These are phyloP conservation scores for Arabidopsis thaliana DNA, from an alignment of 345 rosid species.

Conservation along the genomic window DNA sequence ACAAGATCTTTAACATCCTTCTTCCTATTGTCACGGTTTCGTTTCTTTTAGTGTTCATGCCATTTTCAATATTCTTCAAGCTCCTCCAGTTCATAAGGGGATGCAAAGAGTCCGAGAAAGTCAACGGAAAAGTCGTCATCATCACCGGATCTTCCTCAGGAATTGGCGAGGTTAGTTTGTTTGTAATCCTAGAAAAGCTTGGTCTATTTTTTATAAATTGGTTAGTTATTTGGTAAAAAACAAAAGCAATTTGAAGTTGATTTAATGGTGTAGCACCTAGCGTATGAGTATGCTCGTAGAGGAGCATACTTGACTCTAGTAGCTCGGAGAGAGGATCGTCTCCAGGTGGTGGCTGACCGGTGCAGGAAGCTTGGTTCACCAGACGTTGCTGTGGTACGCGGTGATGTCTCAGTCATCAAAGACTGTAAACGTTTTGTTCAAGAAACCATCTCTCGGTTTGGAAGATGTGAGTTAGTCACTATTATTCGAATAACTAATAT, in stretches of 20 bases:
- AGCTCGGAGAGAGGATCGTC: constrained; percentile 47
- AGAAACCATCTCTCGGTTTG: constrained; percentile 39
- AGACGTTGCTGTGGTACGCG: constrained; percentile 30
- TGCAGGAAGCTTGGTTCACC: constrained; percentile 47
- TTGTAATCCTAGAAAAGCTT: neutral
- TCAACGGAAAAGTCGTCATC: constrained; percentile 56
- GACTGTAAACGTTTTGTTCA: constrained; percentile 46
- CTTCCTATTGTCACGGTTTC: constrained; percentile 52
- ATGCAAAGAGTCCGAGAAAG: constrained; percentile 42
- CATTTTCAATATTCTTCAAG: constrained; percentile 46
- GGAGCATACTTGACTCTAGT: constrained; percentile 46
- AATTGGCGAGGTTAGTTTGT: constrained; percentile 59
- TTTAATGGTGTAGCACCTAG: constrained; percentile 27
- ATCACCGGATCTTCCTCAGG: constrained; percentile 69
- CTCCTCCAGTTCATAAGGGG: constrained; percentile 34
- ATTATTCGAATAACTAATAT: constrained; percentile 8
- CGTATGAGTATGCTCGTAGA: constrained; percentile 38
- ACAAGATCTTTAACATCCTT: constrained; percentile 49
- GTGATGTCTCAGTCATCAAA: constrained; percentile 47
- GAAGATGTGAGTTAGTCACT: constrained; percentile 28
- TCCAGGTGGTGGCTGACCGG: constrained; percentile 32
- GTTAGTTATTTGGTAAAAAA: neutral
- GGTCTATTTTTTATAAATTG: neutral
- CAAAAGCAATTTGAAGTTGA: neutral
- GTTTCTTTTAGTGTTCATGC: constrained; percentile 49